A percentile compares a stretch with the other conserved stretches of the same genome.
Conservation (phyloP, 768 basidiomycete species). For the Erythrobasidium yunnanense region DNA sequence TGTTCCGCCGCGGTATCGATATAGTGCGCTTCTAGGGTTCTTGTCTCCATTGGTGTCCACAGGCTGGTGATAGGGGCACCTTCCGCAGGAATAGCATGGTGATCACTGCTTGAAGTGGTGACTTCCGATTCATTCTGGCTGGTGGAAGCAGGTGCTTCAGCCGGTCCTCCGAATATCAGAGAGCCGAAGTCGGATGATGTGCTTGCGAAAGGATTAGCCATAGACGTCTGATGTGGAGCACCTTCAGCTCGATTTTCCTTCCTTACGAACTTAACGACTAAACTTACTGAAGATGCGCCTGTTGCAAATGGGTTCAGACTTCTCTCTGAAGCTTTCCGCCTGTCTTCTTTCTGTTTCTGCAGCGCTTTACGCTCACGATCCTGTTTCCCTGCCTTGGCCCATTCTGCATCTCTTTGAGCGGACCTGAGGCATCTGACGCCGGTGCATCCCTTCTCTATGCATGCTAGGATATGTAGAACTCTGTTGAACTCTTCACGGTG, state of each 20-base stretch:
- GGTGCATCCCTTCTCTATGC: constrained; percentile 6
- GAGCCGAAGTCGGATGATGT: neutral
- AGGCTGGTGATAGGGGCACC: too few species aligned
- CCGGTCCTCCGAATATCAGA: constrained; percentile 12
- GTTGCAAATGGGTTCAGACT: neutral
- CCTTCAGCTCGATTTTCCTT: constrained; percentile 3
- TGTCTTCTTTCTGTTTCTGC: neutral
- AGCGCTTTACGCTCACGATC: neutral
- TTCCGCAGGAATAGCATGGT: too few species aligned
- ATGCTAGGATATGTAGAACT: constrained; percentile 13
- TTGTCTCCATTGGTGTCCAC: too few species aligned
- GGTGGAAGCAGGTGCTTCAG: too few species aligned
- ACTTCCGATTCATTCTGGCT: too few species aligned
- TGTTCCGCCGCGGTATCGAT: neutral
- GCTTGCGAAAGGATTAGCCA: constrained; percentile 9
- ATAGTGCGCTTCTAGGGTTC: too few species aligned
- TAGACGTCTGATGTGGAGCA: neutral
- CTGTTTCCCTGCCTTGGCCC: neutral
- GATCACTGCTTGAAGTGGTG: too few species aligned
- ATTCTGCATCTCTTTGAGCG: neutral
- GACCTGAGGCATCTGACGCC: constrained; percentile 14
- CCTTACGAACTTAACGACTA: too few species aligned
- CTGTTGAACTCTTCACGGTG: constrained; percentile 21
- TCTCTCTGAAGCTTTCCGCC: neutral
- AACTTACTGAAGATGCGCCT: too few species aligned